phyloP scores from a whole-genome alignment of 1,139 yeast species.

The Maudiozyma humilis region DNA sequence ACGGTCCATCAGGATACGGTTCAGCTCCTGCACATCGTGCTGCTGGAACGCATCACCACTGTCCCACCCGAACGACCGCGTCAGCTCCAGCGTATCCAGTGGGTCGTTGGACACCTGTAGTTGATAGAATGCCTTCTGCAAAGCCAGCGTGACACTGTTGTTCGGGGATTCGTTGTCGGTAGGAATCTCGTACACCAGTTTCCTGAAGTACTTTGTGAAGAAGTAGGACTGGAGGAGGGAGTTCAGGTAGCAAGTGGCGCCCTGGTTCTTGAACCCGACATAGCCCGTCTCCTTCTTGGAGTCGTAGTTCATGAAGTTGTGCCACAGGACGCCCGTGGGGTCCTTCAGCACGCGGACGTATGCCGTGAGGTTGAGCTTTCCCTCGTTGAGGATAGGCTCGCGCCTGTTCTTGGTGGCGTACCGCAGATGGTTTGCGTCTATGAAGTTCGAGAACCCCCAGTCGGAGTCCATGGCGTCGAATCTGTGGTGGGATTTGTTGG shows the following conservation, averaged over 20 bases:
- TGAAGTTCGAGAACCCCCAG: constrained; percentile 89
- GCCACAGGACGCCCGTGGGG: constrained; percentile 92
- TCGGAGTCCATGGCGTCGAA: constrained; percentile 71
- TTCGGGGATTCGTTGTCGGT: constrained; percentile 50
- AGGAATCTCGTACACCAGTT: constrained; percentile 83
- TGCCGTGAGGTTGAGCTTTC: constrained; percentile 61
- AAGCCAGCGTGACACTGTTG: constrained; percentile 65
- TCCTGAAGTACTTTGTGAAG: constrained; percentile 75
- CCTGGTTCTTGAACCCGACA: constrained; percentile 91
- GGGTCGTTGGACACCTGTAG: constrained; percentile 67
- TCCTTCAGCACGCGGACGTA: constrained; percentile 74
- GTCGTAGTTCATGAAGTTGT: constrained; percentile 74
- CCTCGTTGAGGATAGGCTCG: constrained; percentile 43
- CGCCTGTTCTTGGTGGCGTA: constrained; percentile 27
- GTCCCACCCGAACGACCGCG: constrained; percentile 96
- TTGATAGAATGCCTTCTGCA: constrained; percentile 79
- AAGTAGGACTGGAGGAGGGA: constrained; percentile 84
- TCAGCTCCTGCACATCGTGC: constrained; percentile 95
- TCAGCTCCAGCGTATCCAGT: constrained; percentile 76
- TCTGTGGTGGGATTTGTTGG: constrained; percentile 72
- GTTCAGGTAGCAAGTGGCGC: constrained; percentile 94
- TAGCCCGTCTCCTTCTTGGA: constrained; percentile 82
- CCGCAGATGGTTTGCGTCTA: constrained; percentile 48
- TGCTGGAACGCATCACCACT: constrained; percentile 92
- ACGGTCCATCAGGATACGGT: constrained; percentile 91